Base-by-base conservation (phyloP, 129 eudicot species). In the Arctium minus region DNA sequence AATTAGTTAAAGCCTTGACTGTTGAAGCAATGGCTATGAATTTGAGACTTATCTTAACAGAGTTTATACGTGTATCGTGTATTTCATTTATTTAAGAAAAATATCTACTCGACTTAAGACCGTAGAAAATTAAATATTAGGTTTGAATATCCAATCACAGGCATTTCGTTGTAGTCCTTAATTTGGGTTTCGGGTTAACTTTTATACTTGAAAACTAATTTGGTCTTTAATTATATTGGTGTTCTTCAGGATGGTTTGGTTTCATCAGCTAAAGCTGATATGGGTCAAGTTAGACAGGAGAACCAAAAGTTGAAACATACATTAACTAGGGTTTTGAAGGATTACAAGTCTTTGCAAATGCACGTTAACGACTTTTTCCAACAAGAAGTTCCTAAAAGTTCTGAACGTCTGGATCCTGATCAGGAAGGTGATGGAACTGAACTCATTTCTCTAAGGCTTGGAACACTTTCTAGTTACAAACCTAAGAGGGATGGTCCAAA, bases 251-350 rank as follows among this genome's bases (percentile, higher is more conserved):
- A 84, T 74, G 85, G 79, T 69, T 71, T 73, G 46, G 79, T 87
- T 70, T 86, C 87, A 83, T 46, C 86, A 74, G 71, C 88, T 38
- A 84, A 82, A 87, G 82, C 79, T 80, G 89, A 92, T 84, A 89
- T 91, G 86, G 87, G 89, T 44, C 86, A 87, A 85, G 93, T 89
- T 75, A 88, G 85, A 88, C 80, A 91, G 74, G 93, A 92, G 85
- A 91, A 92, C 67, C 81, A 88, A 64, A 84, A 78, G 83, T 39
- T 92, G 73, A 92, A 92, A 80, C 80, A 83, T 27, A 81, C 75
- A 13, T 35, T 89, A 79, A 79, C 91, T 4, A 62, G 53, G 30
- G 89, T 88, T 38, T 73, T 86, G 86, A 85, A 87, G 82, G 88
- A 91, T 70, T 91, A 89, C 80, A 65, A 88, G 42, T 86, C 88